Conservation (phyloP, 495 filamentous ascomycete genomes). For the Penicillium angulare region DNA sequence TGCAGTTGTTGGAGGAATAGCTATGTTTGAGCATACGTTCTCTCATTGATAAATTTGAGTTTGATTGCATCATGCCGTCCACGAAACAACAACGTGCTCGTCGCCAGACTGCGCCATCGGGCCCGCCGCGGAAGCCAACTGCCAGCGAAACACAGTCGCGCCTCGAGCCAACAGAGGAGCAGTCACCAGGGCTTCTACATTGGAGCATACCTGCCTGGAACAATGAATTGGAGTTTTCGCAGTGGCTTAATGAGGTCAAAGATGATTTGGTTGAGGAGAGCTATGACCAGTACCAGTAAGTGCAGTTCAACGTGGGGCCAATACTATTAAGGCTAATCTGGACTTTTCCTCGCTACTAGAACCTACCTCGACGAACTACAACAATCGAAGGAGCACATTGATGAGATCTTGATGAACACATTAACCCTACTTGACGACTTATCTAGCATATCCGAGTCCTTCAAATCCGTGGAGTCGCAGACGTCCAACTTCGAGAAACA, state of each 20-base stretch:
- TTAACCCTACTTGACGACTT: slow-evolving; percentile 70
- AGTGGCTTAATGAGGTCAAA: slow-evolving; percentile 62
- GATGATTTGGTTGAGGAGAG: slow-evolving; percentile 72
- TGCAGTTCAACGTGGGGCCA: slow-evolving; percentile 17
- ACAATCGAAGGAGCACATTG: slow-evolving; percentile 74
- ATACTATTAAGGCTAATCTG: slow-evolving; percentile 9
- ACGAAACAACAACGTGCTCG: slow-evolving; percentile 36
- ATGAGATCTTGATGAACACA: slow-evolving; percentile 74
- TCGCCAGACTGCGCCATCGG: slow-evolving; percentile 44
- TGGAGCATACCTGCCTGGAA: slow-evolving; percentile 19
- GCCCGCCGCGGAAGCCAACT: slow-evolving; percentile 32
- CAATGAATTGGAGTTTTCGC: slow-evolving; percentile 59
- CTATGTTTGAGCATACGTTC: no score
- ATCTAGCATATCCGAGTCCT: slow-evolving; percentile 73
- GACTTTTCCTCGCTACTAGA: slow-evolving; percentile 34
- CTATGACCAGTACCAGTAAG: slow-evolving; percentile 81
- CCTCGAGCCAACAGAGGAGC: slow-evolving; percentile 24
- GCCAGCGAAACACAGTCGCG: slow-evolving; percentile 22
- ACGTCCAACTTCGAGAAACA: slow-evolving; percentile 88
- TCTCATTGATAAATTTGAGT: not conserved
- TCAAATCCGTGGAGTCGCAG: slow-evolving; percentile 81
- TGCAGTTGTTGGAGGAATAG: no score
- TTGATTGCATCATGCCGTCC: slow-evolving; percentile 24
- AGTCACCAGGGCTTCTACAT: slow-evolving; percentile 2
- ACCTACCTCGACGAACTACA: slow-evolving; percentile 76